Evolutionary conservation across 2,329 filamentous ascomycete genomes (phyloP).

Genomic region (Epichloe uncinata): DNA sequence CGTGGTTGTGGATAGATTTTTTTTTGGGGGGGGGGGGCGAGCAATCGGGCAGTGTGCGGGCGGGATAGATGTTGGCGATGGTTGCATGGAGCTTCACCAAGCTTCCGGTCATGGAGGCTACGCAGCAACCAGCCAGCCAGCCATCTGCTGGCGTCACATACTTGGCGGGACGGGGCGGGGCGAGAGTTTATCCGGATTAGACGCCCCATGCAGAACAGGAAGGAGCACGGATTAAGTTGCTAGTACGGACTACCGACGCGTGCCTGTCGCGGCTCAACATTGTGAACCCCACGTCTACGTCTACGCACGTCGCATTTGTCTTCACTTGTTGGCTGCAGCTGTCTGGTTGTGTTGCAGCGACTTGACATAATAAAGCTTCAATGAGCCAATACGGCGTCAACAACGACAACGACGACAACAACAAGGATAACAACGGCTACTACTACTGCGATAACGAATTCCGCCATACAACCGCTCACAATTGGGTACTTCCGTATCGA

Average conservation of each 20-base stretch:
- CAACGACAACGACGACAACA: too few relatives aligned
- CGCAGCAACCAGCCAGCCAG: background rate
- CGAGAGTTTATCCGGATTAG: constrained; percentile 2
- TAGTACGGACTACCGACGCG: background rate
- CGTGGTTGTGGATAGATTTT: background rate
- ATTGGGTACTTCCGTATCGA: too few relatives aligned
- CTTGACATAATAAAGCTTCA: background rate
- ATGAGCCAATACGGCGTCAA: background rate
- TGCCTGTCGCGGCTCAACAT: background rate
- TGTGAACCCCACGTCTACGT: background rate
- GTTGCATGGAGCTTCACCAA: background rate
- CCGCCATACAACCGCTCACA: too few relatives aligned
- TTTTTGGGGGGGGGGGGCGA: too few relatives aligned
- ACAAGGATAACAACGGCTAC: too few relatives aligned
- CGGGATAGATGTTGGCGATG: background rate
- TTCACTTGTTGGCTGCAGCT: background rate
- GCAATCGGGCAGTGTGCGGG: background rate
- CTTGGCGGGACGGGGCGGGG: background rate
- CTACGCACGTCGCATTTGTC: background rate
- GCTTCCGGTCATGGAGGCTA: background rate
- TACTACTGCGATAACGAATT: too few relatives aligned
- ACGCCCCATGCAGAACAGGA: background rate
- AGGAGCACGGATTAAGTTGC: too few relatives aligned
- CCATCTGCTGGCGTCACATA: background rate
- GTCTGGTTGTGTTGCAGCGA: background rate